Conservation (phyloP, 257 asterid genomes). For the Orobanche coerulescens region DNA sequence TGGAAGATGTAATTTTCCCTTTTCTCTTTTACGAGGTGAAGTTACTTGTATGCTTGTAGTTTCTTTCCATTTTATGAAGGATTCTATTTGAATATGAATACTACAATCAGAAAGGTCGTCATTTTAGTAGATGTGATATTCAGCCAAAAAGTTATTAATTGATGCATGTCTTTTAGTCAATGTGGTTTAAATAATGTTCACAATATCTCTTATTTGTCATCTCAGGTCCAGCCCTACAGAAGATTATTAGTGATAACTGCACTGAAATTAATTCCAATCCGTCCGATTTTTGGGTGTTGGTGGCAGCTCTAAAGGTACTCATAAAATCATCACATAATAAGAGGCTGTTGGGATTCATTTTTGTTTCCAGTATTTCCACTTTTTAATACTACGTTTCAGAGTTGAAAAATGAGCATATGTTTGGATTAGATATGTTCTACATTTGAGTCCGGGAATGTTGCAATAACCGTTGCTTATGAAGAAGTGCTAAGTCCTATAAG, state of each 20-base stretch:
- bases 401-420: background rate
- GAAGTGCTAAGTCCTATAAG: background rate
- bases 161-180: background rate
- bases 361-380: background rate
- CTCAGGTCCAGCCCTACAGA: constrained; percentile 59
- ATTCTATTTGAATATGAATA: background rate
- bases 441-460: background rate
- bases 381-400: background rate
- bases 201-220: constrained; percentile 23
- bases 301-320: constrained; percentile 81
- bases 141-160: background rate
- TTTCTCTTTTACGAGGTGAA: background rate
- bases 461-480: background rate
- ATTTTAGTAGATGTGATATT: background rate
- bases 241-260: constrained; percentile 56
- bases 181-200: background rate
- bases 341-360: background rate
- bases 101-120: background rate
- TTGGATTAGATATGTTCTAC: background rate
- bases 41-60: background rate
- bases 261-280: constrained; percentile 70
- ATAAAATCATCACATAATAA: background rate
- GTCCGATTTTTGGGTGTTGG: constrained; percentile 90
- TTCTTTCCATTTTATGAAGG: background rate
- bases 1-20: no score